Base-by-base conservation (phyloP, 192 early-diverging fungal species). In the Coemansia sp. region DNA sequence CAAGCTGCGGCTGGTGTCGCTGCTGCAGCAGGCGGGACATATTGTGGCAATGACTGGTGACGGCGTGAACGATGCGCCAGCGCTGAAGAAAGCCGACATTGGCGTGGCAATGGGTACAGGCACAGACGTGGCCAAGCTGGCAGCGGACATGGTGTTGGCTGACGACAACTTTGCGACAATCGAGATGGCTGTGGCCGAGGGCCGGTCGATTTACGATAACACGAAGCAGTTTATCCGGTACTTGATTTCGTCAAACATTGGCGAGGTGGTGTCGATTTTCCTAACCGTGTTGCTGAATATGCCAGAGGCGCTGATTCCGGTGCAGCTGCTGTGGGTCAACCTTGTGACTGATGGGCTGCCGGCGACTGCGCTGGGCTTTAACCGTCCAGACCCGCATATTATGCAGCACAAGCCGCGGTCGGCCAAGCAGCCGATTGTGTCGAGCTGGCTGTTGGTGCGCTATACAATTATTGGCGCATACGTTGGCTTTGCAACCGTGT, bases 151-250 rank as follows among this genome's bases (percentile, higher is more conserved):
- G 95, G 92, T 98, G 22, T 84, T 99, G 27, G 92, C 94, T 5
- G 95, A 99, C 81, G 93, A 98, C 82, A 98, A 99, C 89, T 99
- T 99, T 87, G 88, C 94, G 24, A 98, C 95, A 32, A 98, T 99
- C 53, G 94, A 95, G 65, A 87, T 87, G 64, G 97, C 97, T 11
- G 96, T 99, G 9, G 93, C 96, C 66, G 96, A 99, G 81, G 97
- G 97, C 55, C 90, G 97, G 43, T 85, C 87, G 56, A 98, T 99
- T 73, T 99, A 97, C 87, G 93, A 93, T 79, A 99, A 99, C 83
- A 98, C 95, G 29, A 98, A 97, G 86, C 95, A 98, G 83, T 98
- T 99, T 53, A 97, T 98, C 77, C 92, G 95, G 27, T 98, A 99
- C 74, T 81, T 99, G 63, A 97, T 99, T 63, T 93, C 90, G 51